Evolutionary conservation across 2,329 filamentous ascomycete genomes (phyloP).

Genomic region (Penicillium digitatum): DNA sequence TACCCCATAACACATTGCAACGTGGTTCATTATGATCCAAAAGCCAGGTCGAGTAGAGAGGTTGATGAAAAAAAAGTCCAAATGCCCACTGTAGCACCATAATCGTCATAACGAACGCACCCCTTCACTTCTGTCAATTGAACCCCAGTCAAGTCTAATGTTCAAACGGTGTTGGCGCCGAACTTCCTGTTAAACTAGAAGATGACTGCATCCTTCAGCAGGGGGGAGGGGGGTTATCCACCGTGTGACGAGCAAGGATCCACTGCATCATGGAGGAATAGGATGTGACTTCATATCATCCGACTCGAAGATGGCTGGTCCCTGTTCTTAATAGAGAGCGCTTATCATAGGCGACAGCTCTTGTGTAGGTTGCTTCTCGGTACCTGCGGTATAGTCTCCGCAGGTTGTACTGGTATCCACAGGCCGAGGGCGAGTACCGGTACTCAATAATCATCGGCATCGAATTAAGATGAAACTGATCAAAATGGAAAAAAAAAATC

Average conservation of each 20-base stretch:
- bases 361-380: constrained; percentile 1
- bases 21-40: not conserved
- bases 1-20: not conserved
- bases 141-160: not conserved
- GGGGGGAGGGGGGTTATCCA: constrained; percentile 1
- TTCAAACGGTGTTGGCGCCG: not conserved
- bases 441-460: not conserved
- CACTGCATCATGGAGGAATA: constrained; percentile 4
- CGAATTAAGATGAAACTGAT: not conserved
- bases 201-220: constrained; percentile 7
- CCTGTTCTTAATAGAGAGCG: not conserved
- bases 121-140: not conserved
- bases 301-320: constrained; percentile 4
- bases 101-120: not conserved
- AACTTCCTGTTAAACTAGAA: constrained; percentile 5
- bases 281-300: constrained; percentile 9
- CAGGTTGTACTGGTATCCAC: not conserved
- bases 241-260: constrained; percentile 4
- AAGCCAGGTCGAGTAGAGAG: not conserved
- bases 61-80: too few species aligned
- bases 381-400: constrained; percentile 8
- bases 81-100: not conserved
- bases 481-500: not conserved
- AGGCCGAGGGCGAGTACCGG: not conserved
- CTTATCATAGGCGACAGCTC: constrained; percentile 2